Conservation (phyloP, 176 grass and related monocot genomes). For the Luzula sylvatica region DNA sequence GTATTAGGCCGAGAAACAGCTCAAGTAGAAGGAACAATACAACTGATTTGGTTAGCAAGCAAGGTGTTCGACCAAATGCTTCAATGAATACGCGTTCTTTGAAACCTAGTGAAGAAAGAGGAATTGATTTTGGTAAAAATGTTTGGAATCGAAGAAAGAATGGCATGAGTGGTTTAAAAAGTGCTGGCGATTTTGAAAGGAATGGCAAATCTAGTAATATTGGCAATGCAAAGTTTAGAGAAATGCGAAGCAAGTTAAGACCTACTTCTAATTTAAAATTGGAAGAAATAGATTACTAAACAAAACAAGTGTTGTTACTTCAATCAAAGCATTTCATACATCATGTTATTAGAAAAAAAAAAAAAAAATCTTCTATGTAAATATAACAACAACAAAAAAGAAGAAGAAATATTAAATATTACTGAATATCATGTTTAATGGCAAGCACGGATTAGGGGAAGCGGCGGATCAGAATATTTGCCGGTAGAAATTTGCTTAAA, state of each 20-base stretch:
- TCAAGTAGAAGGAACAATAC: too few relatives aligned
- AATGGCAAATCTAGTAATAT: background rate
- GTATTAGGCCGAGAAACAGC: too few relatives aligned
- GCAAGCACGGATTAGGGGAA: background rate
- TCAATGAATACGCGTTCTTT: background rate
- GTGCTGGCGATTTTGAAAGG: too few relatives aligned
- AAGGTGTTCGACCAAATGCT: slow-evolving; percentile 1
- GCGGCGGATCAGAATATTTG: slow-evolving; percentile 9
- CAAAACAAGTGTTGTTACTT: background rate
- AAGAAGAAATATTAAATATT: too few relatives aligned
- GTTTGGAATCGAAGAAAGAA: too few relatives aligned
- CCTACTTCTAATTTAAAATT: background rate
- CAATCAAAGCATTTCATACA: background rate
- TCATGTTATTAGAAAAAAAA: background rate
- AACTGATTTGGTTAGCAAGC: background rate
- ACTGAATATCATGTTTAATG: background rate
- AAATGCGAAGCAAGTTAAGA: background rate
- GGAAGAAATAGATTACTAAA: background rate
- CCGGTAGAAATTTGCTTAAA: slow-evolving; percentile 28
- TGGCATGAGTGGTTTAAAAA: too few relatives aligned
- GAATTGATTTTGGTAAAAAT: too few relatives aligned
- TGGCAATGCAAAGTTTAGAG: background rate
- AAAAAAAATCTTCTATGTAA: too few relatives aligned
- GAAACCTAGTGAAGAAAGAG: too few relatives aligned
- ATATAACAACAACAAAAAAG: slow-evolving; percentile 23